Percentiles rank a stretch among this genome's conserved stretches.
Conservation (phyloP, 78 protist species). For the Anaeramoeba flamelloides region DNA sequence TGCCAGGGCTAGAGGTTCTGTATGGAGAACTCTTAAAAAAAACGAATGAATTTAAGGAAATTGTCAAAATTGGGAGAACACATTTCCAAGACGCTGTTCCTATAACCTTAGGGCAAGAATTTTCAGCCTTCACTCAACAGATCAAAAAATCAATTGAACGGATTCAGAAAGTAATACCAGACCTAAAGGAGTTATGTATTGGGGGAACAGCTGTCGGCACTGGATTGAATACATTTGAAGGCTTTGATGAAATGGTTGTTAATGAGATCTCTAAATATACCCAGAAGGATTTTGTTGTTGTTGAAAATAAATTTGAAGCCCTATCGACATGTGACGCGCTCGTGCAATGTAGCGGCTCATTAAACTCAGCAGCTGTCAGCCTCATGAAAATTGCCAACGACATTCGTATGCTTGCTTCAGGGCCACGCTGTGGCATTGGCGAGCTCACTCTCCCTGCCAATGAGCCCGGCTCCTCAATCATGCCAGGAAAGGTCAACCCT, state of each 20-base stretch:
- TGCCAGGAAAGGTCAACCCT: constrained; percentile 88
- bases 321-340: constrained; percentile 72
- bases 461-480: constrained; percentile 82
- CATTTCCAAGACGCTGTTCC: constrained; percentile 84
- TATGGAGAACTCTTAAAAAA: constrained; percentile 35
- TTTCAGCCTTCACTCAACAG: constrained; percentile 59
- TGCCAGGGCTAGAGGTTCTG: constrained; percentile 43
- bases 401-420: constrained; percentile 63
- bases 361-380: constrained; percentile 55
- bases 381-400: constrained; percentile 81
- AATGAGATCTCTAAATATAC: constrained; percentile 41
- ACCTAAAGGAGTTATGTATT: constrained; percentile 50
- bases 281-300: constrained; percentile 54
- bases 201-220: constrained; percentile 96
- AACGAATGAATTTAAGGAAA: constrained; percentile 30
- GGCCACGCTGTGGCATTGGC: constrained; percentile 84
- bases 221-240: constrained; percentile 54
- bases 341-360: constrained; percentile 55
- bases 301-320: constrained; percentile 77
- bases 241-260: constrained; percentile 51
- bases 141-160: constrained; percentile 39
- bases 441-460: constrained; percentile 65
- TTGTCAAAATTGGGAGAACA: constrained; percentile 84
- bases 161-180: constrained; percentile 35
- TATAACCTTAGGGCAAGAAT: constrained; percentile 76